These are phyloP conservation scores for Platanus orientalis DNA, from an alignment of 164 flowering plant species.

Conservation along the genomic window DNA sequence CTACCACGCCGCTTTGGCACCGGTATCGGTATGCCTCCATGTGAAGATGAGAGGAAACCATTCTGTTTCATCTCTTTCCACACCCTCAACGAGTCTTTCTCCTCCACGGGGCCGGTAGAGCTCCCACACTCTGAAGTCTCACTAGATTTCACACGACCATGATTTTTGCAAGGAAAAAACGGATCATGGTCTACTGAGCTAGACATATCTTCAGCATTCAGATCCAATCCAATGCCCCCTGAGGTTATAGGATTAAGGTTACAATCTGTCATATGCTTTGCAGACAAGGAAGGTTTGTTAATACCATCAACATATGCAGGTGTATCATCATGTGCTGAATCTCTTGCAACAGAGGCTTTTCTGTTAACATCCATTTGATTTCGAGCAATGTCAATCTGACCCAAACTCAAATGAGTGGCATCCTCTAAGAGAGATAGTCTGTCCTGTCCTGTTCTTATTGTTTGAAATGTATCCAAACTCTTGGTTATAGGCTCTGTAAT, in stretches of 20 bases:
- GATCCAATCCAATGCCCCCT: conserved; percentile 41
- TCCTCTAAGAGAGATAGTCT: conserved; percentile 10
- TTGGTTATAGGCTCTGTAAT: conserved; percentile 14
- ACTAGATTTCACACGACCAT: conserved; percentile 27
- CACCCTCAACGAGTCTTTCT: conserved; percentile 44
- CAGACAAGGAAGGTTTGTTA: conserved; percentile 2
- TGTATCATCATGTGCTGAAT: conserved; percentile 7
- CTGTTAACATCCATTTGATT: conserved; percentile 34
- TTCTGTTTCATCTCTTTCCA: conserved; percentile 93
- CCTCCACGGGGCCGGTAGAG: conserved; percentile 49
- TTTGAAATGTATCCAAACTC: conserved; percentile 15
- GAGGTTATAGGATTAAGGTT: conserved; percentile 17
- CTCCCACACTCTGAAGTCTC: conserved; percentile 70
- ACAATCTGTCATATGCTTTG: conserved; percentile 15
- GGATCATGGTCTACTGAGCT: conserved; percentile 38
- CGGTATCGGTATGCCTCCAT: conserved; percentile 60
- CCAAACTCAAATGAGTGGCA: conserved; percentile 11
- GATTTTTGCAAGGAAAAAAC: conserved; percentile 28
- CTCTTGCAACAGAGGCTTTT: conserved; percentile 12
- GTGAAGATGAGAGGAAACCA: conserved; percentile 62
- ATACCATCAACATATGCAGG: conserved; percentile 11
- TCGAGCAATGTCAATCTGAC: conserved; percentile 4
- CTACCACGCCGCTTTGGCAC: conserved; percentile 56
- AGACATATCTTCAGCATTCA: conserved; percentile 45
- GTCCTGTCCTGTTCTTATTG: conserved; percentile 16